Evolutionary conservation across 805 yeast genomes (phyloP).

Genomic region (Candida tallmaniae): DNA sequence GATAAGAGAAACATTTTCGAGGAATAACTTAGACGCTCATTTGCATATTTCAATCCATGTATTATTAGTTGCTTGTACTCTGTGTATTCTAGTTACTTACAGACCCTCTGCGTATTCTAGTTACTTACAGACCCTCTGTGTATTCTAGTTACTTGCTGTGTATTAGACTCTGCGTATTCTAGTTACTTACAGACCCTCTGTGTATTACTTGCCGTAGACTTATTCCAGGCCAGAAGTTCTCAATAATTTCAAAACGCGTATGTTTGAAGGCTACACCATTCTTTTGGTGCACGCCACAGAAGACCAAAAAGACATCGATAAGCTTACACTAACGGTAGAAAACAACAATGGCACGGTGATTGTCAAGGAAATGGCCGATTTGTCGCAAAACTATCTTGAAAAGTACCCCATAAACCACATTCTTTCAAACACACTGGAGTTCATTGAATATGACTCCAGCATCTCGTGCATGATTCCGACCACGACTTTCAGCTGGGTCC

Average conservation of each 20-base stretch:
- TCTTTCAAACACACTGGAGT: constrained; percentile 48
- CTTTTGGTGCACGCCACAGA: constrained; percentile 5
- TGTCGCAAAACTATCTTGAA: constrained; percentile 7
- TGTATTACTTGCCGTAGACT: too few relatives aligned
- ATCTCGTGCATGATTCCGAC: constrained; percentile 58
- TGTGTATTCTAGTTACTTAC: not conserved
- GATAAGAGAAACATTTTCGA: constrained; percentile 43
- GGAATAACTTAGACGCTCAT: not conserved
- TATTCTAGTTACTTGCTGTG: too few relatives aligned
- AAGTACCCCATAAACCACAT: constrained; percentile 34
- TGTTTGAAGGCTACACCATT: constrained; percentile 6
- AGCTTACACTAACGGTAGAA: constrained; percentile 8
- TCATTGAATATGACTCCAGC: constrained; percentile 47
- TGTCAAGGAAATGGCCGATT: constrained; percentile 6
- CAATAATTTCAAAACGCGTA: constrained; percentile 6
- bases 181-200: too few relatives aligned
- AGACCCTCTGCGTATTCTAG: too few relatives aligned
- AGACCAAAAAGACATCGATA: constrained; percentile 8
- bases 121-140: too few relatives aligned
- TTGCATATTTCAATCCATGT: constrained; percentile 1
- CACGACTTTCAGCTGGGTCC: constrained; percentile 59
- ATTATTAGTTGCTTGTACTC: not conserved
- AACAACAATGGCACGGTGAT: constrained; percentile 8
- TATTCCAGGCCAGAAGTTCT: too few relatives aligned
- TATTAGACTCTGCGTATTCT: not conserved